Conservation (phyloP, 148 eudicot species). For the Tetragonia tetragonoides region DNA sequence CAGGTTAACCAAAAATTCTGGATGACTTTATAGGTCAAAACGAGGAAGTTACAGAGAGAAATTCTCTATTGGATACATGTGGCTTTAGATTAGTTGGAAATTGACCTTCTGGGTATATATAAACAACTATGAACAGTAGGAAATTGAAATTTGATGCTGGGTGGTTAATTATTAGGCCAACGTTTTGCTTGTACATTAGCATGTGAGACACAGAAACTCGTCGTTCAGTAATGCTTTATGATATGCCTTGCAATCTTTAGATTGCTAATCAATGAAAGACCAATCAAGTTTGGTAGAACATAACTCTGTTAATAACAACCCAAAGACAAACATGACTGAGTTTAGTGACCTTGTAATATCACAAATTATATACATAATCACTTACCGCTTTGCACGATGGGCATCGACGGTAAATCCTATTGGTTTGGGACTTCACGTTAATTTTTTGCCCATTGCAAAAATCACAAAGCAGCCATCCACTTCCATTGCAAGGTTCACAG, state of each 20-base stretch:
- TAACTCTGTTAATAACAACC: not conserved
- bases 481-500: conserved; percentile 75
- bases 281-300: not conserved
- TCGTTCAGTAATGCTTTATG: not conserved
- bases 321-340: not conserved
- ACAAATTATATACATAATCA: not conserved
- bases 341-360: not conserved
- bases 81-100: not conserved
- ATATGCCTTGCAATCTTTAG: too few relatives aligned
- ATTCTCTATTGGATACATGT: not conserved
- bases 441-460: conserved; percentile 83
- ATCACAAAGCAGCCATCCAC: conserved; percentile 90
- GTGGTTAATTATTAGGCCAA: too few relatives aligned
- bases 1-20: not conserved
- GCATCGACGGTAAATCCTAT: conserved; percentile 76
- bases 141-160: not conserved
- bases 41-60: not conserved
- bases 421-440: conserved; percentile 70
- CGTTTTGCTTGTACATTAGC: too few relatives aligned
- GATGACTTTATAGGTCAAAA: not conserved
- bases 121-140: not conserved
- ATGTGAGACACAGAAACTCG: too few relatives aligned
- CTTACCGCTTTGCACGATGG: conserved; percentile 93
- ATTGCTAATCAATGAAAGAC: not conserved
- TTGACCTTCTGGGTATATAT: not conserved